A percentile compares a stretch with the other conserved stretches of the same genome.
Conservation (phyloP, 257 asterid species). For the Solanum pinnatisectum region DNA sequence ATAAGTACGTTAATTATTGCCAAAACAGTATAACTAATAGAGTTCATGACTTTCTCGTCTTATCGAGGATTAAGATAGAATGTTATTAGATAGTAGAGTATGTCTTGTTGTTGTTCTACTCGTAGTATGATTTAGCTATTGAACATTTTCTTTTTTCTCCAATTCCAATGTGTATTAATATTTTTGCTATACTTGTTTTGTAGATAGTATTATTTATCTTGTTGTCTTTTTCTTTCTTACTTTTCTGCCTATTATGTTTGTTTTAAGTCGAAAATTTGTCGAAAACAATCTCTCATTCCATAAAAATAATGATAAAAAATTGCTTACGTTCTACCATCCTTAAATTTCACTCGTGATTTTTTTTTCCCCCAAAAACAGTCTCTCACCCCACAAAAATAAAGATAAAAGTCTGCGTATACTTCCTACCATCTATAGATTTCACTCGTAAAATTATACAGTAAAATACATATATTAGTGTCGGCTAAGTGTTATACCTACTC, state of each 20-base stretch:
- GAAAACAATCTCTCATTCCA: no score
- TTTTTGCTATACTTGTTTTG: not conserved
- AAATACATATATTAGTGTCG: not conserved
- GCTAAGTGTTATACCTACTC: not conserved
- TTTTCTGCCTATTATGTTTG: not conserved
- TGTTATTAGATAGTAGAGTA: not conserved
- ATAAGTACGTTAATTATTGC: not conserved
- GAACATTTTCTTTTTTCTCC: not conserved
- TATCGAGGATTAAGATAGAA: not conserved
- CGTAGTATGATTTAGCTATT: not conserved
- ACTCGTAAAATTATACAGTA: not conserved
- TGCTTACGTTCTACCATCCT: no score
- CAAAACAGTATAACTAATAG: not conserved
- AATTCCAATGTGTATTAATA: not conserved
- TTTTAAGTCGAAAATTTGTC: not conserved
- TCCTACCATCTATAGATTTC: not conserved
- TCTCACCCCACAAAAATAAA: not conserved
- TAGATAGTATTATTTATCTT: not conserved
- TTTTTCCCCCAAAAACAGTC: fast-evolving
- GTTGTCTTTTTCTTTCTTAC: not conserved
- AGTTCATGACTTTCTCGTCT: no score
- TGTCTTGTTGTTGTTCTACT: not conserved
- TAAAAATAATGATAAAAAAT: not conserved
- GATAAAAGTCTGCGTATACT: not conserved
- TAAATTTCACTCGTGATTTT: not conserved